A percentile compares a stretch with the other conserved stretches of the same genome.
Evolutionary conservation across 257 asterid genomes (phyloP).

Genomic region (Solanum raphanifolium): DNA sequence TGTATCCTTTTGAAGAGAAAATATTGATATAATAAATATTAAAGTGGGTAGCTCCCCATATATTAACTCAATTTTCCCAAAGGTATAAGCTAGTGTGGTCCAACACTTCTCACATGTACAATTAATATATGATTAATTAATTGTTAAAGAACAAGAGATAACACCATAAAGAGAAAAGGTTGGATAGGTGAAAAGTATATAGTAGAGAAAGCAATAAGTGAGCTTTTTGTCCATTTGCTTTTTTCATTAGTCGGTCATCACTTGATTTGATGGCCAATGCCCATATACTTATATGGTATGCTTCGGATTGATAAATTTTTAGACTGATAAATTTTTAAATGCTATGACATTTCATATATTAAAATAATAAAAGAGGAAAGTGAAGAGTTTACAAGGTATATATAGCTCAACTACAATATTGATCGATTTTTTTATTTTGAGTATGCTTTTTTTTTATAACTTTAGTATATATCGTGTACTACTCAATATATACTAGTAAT

Average conservation of each 20-base stretch:
- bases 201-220: neutral
- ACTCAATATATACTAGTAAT: neutral
- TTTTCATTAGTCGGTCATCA: neutral
- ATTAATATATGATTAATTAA: neutral
- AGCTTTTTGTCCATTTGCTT: neutral
- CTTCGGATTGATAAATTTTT: no score
- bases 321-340: neutral
- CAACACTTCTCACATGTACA: neutral
- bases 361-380: neutral
- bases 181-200: neutral
- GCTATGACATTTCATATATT: no score
- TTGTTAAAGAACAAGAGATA: neutral
- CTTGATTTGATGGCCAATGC: neutral
- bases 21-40: no score
- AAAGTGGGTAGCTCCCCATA: neutral
- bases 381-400: neutral
- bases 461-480: neutral
- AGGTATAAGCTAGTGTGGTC: neutral
- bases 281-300: neutral
- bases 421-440: no score
- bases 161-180: neutral
- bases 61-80: neutral
- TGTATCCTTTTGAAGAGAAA: no score
- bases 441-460: no score
- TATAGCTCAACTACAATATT: no score